These are phyloP conservation scores for Paxillus rubicundulus DNA, from an alignment of 768 basidiomycete species.

Conservation along the genomic window DNA sequence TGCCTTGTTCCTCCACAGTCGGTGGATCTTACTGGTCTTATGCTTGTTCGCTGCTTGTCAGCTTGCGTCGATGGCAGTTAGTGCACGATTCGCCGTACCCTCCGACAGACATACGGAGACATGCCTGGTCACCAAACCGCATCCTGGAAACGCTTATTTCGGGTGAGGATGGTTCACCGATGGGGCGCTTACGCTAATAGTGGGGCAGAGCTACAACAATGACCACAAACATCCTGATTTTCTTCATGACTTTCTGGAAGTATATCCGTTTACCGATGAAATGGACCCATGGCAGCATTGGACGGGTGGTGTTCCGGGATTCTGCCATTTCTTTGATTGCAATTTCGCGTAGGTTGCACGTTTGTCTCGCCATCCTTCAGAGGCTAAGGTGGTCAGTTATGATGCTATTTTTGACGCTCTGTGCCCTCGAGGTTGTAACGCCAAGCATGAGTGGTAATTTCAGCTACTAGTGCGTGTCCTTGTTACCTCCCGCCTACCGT, in stretches of 20 bases:
- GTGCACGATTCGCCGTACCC: conserved; percentile 11
- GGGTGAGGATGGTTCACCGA: conserved; percentile 9
- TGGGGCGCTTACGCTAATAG: neutral
- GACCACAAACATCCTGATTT: conserved; percentile 9
- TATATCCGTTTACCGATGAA: conserved; percentile 11
- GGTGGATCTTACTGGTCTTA: conserved; percentile 9
- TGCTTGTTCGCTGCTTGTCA: conserved; percentile 7
- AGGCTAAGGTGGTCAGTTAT: conserved; percentile 7
- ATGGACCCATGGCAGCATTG: conserved; percentile 4
- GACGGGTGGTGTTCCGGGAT: conserved; percentile 18
- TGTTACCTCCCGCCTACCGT: neutral
- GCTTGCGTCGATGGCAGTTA: conserved; percentile 16
- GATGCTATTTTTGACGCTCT: conserved; percentile 20
- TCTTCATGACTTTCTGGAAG: conserved; percentile 20
- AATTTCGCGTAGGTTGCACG: conserved; percentile 14
- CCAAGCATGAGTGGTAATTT: conserved; percentile 17
- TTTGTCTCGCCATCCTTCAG: neutral
- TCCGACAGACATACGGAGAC: conserved; percentile 10
- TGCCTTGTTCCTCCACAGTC: conserved; percentile 12
- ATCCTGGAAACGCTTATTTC: conserved; percentile 15
- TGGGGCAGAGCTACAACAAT: conserved; percentile 16
- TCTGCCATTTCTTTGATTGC: conserved; percentile 3
- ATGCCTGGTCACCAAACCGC: conserved; percentile 14
- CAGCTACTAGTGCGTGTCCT: conserved; percentile 16
- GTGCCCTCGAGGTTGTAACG: conserved; percentile 8